Evolutionary conservation across 139 green algal species (phyloP).

Genomic region (Picochlorum sp.): DNA sequence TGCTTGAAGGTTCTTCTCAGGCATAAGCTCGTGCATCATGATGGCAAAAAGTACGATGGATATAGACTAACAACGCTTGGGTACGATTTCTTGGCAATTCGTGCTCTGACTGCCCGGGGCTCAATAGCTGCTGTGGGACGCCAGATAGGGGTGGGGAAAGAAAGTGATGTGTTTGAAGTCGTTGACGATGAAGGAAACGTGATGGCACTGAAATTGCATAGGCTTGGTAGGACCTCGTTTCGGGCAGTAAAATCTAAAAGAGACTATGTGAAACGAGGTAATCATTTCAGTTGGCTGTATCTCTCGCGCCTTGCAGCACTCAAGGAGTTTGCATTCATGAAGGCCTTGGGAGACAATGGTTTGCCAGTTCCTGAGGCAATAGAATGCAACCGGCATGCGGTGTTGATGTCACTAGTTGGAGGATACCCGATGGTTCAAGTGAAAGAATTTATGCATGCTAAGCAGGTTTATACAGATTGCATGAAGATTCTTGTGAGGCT

Average conservation of each 20-base stretch:
- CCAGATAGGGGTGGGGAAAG: constrained; percentile 94
- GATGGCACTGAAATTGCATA: constrained; percentile 91
- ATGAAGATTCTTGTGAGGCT: constrained; percentile 75
- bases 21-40: constrained; percentile 97
- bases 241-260: constrained; percentile 91
- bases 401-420: constrained; percentile 86
- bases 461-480: constrained; percentile 52
- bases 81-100: constrained; percentile 96
- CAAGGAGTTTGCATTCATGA: constrained; percentile 98
- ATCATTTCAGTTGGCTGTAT: constrained; percentile 83
- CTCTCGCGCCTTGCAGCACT: constrained; percentile 82
- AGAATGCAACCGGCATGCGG: constrained; percentile 87
- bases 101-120: constrained; percentile 67
- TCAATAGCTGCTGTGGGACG: constrained; percentile 73
- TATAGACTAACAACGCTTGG: constrained; percentile 90
- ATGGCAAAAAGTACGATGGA: constrained; percentile 80
- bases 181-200: constrained; percentile 49
- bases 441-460: constrained; percentile 42
- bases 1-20: constrained; percentile 71
- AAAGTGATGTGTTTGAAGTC: constrained; percentile 88
- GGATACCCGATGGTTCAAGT: constrained; percentile 72
- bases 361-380: constrained; percentile 86
- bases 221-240: constrained; percentile 93
- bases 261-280: constrained; percentile 78
- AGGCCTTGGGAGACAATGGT: constrained; percentile 74